Evolutionary conservation across 192 early-diverging fungal species (phyloP).

Genomic region (Coemansia sp.): DNA sequence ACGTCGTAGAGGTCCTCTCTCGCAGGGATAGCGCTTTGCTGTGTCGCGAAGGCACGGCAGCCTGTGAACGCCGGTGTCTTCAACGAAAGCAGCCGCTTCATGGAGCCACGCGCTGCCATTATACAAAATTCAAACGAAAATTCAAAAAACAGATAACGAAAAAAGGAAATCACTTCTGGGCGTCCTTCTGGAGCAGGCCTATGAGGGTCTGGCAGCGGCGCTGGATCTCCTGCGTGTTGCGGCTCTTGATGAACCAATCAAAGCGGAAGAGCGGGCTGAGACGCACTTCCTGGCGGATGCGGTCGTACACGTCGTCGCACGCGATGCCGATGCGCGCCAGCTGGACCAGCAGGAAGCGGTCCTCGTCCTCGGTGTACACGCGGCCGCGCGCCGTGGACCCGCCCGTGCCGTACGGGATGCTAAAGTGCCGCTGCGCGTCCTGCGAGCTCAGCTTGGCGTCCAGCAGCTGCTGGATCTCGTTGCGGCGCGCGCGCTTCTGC

Average conservation of each 20-base stretch:
- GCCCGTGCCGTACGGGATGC: slow-evolving; percentile 80
- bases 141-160: not conserved
- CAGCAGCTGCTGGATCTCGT: slow-evolving; percentile 81
- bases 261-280: slow-evolving; percentile 85
- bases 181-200: slow-evolving; percentile 49
- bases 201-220: slow-evolving; percentile 85
- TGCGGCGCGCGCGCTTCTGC: slow-evolving; percentile 68
- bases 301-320: slow-evolving; percentile 91
- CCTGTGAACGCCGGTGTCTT: too few species aligned
- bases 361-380: slow-evolving; percentile 92
- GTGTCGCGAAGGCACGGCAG: too few species aligned
- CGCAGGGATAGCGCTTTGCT: too few species aligned
- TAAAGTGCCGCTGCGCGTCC: slow-evolving; percentile 84
- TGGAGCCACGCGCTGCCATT: too few species aligned
- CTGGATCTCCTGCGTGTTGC: slow-evolving; percentile 81
- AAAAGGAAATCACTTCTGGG: not conserved
- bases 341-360: slow-evolving; percentile 90
- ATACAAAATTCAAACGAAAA: not conserved
- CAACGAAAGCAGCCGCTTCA: too few species aligned
- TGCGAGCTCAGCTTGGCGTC: slow-evolving; percentile 73
- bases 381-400: slow-evolving; percentile 72
- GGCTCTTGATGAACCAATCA: slow-evolving; percentile 97
- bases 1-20: slow-evolving; percentile 67
- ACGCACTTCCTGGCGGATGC: slow-evolving; percentile 83
- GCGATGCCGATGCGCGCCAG: slow-evolving; percentile 87